Conservation (phyloP, 768 basidiomycete species). For the Mycena vulgaris region DNA sequence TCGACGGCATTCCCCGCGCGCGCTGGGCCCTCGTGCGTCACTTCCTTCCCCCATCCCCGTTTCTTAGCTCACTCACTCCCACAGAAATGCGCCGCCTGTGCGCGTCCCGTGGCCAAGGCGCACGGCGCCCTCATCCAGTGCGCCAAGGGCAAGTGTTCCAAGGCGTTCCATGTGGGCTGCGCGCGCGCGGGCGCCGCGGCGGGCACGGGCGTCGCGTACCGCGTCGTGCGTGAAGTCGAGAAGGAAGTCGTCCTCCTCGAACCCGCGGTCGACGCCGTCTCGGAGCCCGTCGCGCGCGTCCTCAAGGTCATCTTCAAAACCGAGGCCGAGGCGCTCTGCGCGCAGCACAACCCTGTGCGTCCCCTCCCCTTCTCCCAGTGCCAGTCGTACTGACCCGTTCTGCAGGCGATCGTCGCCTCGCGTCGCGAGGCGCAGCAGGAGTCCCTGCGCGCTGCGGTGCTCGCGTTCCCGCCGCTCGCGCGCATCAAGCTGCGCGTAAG, state of each 20-base stretch:
- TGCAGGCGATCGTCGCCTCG: conserved; percentile 79
- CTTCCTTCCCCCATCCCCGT: neutral
- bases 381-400: conserved; percentile 12
- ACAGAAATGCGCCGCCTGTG: conserved; percentile 93
- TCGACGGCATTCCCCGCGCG: conserved; percentile 90
- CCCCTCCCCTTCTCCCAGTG: conserved; percentile 2
- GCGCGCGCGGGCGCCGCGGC: conserved; percentile 71
- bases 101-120: conserved; percentile 72
- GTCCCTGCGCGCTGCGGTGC: conserved; percentile 78
- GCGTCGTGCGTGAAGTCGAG: conserved; percentile 77
- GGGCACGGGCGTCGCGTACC: conserved; percentile 72
- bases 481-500: conserved; percentile 89
- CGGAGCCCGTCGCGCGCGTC: conserved; percentile 48
- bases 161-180: conserved; percentile 95
- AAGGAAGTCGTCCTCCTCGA: conserved; percentile 85
- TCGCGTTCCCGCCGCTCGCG: conserved; percentile 78
- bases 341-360: conserved; percentile 93
- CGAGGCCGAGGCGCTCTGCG: conserved; percentile 84
- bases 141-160: conserved; percentile 93
- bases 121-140: conserved; percentile 94
- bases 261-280: conserved; percentile 33
- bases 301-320: conserved; percentile 82
- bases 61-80: conserved; percentile 17
- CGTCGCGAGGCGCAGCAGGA: conserved; percentile 85
- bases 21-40: conserved; percentile 89